A percentile compares a stretch with the other conserved stretches of the same genome.
phyloP scores from a whole-genome alignment of 495 filamentous ascomycete genomes.

The Penicillium paxilli region DNA sequence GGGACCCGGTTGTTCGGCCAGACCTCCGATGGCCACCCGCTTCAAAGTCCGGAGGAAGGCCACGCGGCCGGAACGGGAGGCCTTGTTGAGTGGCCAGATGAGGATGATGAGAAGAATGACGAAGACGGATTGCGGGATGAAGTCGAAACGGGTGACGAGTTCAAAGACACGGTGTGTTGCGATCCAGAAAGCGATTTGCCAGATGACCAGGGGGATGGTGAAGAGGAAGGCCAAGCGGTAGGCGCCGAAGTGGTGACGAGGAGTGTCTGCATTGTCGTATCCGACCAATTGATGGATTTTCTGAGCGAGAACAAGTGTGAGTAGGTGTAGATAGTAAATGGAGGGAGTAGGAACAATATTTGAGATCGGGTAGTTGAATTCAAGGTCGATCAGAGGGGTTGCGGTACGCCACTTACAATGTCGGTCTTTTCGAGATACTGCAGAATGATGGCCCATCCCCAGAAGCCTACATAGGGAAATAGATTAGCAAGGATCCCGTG shows the following conservation, averaged over 20 bases:
- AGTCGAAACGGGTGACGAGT: constrained; percentile 70
- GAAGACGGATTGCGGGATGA: constrained; percentile 80
- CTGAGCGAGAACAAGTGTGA: constrained; percentile 30
- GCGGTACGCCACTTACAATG: constrained; percentile 56
- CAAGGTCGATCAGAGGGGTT: constrained; percentile 2
- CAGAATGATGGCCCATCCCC: constrained; percentile 88
- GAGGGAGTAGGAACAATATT: not conserved
- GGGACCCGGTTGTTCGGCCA: constrained; percentile 78
- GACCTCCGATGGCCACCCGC: constrained; percentile 72
- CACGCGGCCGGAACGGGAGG: constrained; percentile 70
- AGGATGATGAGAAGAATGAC: constrained; percentile 67
- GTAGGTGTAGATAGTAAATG: not conserved
- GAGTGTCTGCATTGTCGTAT: constrained; percentile 73
- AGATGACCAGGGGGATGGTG: constrained; percentile 65
- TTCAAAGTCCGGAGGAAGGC: constrained; percentile 71
- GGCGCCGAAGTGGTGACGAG: constrained; percentile 72
- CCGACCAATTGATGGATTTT: constrained; percentile 78
- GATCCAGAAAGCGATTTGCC: constrained; percentile 78
- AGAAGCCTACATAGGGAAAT: constrained; percentile 59
- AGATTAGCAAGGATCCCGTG: not conserved
- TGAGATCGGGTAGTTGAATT: not conserved
- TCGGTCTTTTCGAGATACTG: constrained; percentile 72
- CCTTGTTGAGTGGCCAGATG: constrained; percentile 67
- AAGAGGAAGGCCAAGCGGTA: constrained; percentile 81
- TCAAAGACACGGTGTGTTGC: constrained; percentile 67